phyloP scores from a whole-genome alignment of 2,329 filamentous ascomycete genomes.

The Leptographium procerum region DNA sequence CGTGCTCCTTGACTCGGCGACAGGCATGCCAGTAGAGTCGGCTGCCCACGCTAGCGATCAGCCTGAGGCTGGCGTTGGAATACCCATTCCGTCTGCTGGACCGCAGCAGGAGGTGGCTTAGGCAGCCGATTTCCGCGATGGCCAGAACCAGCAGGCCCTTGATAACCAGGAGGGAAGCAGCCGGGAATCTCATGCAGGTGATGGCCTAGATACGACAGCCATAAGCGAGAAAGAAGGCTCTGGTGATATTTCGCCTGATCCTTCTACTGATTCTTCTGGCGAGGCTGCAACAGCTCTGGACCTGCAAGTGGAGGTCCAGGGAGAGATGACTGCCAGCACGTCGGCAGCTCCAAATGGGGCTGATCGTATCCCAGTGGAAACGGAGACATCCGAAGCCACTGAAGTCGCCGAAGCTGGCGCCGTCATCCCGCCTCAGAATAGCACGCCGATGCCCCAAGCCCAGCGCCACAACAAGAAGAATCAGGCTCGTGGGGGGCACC shows the following conservation, averaged over 20 bases:
- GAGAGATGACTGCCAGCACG: not conserved
- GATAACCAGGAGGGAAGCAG: too few species aligned
- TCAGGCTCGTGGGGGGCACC: not conserved
- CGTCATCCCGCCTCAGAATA: not conserved
- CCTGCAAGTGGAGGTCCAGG: not conserved
- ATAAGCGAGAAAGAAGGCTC: not conserved
- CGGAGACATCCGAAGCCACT: not conserved
- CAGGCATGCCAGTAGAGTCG: constrained; percentile 14
- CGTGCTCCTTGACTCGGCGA: constrained; percentile 18
- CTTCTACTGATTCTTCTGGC: not conserved
- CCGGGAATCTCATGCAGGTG: not conserved
- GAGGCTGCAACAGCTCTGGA: not conserved
- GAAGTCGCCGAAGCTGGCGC: not conserved
- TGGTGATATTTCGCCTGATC: not conserved
- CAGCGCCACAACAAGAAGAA: not conserved
- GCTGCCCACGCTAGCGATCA: not conserved
- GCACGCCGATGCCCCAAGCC: not conserved
- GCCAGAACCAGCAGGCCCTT: not conserved
- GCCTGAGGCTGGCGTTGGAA: not conserved
- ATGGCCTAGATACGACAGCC: not conserved
- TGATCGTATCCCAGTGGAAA: not conserved
- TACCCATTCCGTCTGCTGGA: not conserved
- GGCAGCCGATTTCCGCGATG: not conserved
- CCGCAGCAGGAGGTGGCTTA: not conserved
- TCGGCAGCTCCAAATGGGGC: not conserved